phyloP scores from a whole-genome alignment of 2,329 filamentous ascomycete genomes.

The Neocatenulostroma microsporum region DNA sequence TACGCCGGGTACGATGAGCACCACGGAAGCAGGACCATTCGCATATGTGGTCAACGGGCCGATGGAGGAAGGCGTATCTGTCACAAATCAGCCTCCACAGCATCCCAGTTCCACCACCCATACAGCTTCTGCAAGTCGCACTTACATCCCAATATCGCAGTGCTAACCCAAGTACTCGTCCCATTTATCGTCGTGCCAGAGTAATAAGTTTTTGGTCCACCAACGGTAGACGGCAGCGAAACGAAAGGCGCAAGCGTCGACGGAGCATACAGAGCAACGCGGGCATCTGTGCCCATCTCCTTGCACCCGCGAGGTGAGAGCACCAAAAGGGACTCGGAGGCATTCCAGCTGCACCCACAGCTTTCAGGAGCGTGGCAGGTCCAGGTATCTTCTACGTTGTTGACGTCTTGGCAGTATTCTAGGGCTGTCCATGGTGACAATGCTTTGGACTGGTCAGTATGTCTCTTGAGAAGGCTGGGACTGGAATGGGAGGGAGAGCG shows the following conservation, averaged over 20 bases:
- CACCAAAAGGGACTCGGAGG: slow-evolving; percentile 14
- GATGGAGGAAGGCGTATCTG: slow-evolving; percentile 18
- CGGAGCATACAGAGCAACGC: slow-evolving; percentile 26
- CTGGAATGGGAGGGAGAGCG: background rate
- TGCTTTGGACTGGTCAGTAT: slow-evolving; percentile 9
- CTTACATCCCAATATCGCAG: slow-evolving; percentile 20
- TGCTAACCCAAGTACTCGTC: slow-evolving; percentile 18
- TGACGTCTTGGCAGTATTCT: slow-evolving; percentile 21
- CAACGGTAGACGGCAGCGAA: slow-evolving; percentile 19
- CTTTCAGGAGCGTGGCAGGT: slow-evolving; percentile 25
- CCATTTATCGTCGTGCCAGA: slow-evolving; percentile 16
- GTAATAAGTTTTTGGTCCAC: slow-evolving; percentile 22
- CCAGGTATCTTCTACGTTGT: slow-evolving; percentile 22
- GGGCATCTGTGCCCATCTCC: slow-evolving; percentile 24
- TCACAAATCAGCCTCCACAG: too few relatives aligned
- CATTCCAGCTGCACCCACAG: slow-evolving; percentile 24
- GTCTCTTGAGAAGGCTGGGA: background rate
- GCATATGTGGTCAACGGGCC: slow-evolving; percentile 18
- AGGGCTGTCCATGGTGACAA: slow-evolving; percentile 24
- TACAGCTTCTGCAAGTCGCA: too few relatives aligned
- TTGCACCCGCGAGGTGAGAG: slow-evolving; percentile 20
- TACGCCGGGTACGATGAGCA: slow-evolving; percentile 11
- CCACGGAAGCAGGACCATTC: slow-evolving; percentile 12
- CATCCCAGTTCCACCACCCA: too few relatives aligned
- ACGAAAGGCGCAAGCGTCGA: slow-evolving; percentile 21